Conservation (phyloP, 75 land plant species). For the Pseudotsuga menziesii region DNA sequence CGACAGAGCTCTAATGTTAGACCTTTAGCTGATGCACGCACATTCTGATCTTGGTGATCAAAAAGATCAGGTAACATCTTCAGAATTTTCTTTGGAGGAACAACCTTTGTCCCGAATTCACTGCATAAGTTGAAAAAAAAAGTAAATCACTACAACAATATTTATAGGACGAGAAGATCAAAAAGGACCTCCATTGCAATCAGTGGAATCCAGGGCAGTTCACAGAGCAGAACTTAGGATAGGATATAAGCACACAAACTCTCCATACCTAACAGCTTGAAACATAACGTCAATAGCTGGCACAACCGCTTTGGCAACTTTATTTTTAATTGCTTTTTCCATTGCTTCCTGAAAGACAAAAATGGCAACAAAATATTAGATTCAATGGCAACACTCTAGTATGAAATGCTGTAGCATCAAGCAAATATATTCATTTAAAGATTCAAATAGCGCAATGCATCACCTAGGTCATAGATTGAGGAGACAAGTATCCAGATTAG, state of each 20-base stretch:
- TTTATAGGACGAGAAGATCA: background rate
- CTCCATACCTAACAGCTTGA: constrained; percentile 87
- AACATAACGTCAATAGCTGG: constrained; percentile 99
- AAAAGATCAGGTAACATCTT: constrained; percentile 99
- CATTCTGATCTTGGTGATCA: constrained; percentile 99
- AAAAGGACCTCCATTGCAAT: background rate
- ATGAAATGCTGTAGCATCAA: background rate
- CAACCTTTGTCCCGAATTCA: constrained; percentile 96
- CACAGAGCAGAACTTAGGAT: background rate
- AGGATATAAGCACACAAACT: background rate
- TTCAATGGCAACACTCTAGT: background rate
- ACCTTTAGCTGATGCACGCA: constrained; percentile 95
- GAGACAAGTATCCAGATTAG: no score
- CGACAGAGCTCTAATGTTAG: constrained; percentile 96
- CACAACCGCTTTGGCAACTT: constrained; percentile 98
- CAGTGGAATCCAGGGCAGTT: background rate
- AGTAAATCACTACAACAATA: background rate
- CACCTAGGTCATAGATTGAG: no score
- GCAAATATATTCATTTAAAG: background rate
- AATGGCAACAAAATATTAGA: background rate
- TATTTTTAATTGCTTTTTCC: constrained; percentile 98
- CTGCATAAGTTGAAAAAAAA: constrained; percentile 18
- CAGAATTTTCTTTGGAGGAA: constrained; percentile 88
- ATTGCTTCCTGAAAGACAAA: constrained; percentile 74
- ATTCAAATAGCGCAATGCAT: no score